Evolutionary conservation across 306 rosid genomes (phyloP).

Genomic region (Vigna reflexopilosa): DNA sequence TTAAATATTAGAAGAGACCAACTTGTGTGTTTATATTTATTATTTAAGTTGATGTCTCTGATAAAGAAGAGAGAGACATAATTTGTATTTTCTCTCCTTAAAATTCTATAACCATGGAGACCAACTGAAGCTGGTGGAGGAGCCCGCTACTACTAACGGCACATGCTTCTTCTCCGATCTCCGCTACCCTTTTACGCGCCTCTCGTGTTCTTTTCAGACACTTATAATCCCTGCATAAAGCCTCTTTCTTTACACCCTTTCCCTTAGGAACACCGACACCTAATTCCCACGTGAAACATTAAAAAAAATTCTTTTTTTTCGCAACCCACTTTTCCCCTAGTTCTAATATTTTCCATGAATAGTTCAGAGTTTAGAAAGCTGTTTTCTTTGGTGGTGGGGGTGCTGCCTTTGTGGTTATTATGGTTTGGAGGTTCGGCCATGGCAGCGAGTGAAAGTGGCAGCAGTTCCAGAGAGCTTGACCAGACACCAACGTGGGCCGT

Average conservation of each 20-base stretch:
- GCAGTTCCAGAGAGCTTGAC: slow-evolving; percentile 61
- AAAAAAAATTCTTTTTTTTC: no score
- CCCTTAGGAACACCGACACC: neutral
- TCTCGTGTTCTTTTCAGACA: neutral
- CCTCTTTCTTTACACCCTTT: neutral
- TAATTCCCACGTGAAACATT: neutral
- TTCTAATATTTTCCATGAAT: neutral
- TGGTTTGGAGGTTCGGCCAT: slow-evolving; percentile 47
- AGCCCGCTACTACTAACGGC: neutral
- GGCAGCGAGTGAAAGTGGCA: slow-evolving; percentile 55
- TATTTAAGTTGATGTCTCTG: no score
- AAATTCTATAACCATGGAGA: neutral
- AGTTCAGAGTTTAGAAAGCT: slow-evolving; percentile 1
- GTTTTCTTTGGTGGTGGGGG: neutral
- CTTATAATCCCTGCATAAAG: neutral
- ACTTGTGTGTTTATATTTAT: no score
- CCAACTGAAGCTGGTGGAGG: no score
- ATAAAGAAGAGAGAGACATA: no score
- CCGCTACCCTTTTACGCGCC: neutral
- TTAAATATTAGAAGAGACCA: no score
- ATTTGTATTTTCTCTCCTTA: neutral
- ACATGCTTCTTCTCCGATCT: slow-evolving; percentile 6
- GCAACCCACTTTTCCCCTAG: slow-evolving; percentile 18
- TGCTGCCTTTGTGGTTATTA: slow-evolving; percentile 26
- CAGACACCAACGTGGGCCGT: slow-evolving; percentile 97